These are phyloP conservation scores for Chrysoporthe puriensis DNA, from an alignment of 2,329 filamentous ascomycete species.

Conservation along the genomic window DNA sequence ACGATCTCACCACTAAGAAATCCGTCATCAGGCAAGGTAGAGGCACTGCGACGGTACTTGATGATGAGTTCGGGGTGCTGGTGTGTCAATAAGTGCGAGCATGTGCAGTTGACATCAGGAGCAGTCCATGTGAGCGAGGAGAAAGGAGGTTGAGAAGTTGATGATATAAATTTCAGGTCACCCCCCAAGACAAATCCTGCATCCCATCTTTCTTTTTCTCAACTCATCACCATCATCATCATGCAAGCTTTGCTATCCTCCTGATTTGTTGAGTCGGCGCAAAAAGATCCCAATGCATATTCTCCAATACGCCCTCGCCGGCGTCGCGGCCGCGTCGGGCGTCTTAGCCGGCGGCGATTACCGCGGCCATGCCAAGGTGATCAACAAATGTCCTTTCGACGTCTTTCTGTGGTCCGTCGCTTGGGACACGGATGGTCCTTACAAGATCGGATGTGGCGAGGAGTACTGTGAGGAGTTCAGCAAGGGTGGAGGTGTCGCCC, in stretches of 20 bases:
- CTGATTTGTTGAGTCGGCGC: neutral
- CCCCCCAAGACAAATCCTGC: too few relatives aligned
- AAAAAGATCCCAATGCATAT: conserved; percentile 5
- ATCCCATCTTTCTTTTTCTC: neutral
- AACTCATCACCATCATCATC: neutral
- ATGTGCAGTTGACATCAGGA: too few relatives aligned
- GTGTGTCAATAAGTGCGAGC: too few relatives aligned
- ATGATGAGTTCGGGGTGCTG: too few relatives aligned
- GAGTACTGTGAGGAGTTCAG: conserved; percentile 20
- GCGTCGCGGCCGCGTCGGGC: conserved; percentile 15
- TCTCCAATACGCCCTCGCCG: conserved; percentile 18
- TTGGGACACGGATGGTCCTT: conserved; percentile 23
- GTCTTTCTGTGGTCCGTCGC: conserved; percentile 26
- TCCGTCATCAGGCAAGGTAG: too few relatives aligned
- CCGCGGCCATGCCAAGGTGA: conserved; percentile 20
- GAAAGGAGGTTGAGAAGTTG: too few relatives aligned
- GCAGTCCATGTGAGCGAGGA: too few relatives aligned
- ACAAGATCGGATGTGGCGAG: conserved; percentile 23
- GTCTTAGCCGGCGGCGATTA: conserved; percentile 12
- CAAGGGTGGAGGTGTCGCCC: conserved; percentile 19
- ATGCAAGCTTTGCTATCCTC: neutral
- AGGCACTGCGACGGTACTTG: too few relatives aligned
- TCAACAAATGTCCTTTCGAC: conserved; percentile 24
- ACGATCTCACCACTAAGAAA: too few relatives aligned
- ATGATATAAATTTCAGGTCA: too few relatives aligned